Percentiles rank a stretch among this genome's conserved stretches.
These are phyloP conservation scores for Pascua guehoae DNA, from an alignment of 1,284 basidiomycete species.

Conservation along the genomic window DNA sequence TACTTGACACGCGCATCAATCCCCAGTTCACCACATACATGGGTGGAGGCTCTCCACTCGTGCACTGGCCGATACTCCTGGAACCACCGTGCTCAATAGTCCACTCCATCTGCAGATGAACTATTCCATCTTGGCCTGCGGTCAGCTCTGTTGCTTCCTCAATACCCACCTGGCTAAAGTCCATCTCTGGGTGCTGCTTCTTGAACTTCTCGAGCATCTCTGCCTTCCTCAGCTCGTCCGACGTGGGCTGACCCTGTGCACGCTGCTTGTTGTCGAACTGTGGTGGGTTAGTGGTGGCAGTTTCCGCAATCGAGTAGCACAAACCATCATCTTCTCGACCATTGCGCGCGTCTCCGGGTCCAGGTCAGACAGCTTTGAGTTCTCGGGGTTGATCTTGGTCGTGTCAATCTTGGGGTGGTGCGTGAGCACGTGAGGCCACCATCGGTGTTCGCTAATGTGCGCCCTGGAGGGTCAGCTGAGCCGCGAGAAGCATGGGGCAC, in stretches of 20 bases:
- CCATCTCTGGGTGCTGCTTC: conserved; percentile 83
- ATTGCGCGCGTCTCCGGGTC: conserved; percentile 77
- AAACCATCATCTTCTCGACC: conserved; percentile 99
- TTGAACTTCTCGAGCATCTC: conserved; percentile 89
- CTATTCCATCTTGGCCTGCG: conserved; percentile 21
- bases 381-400: conserved; percentile 90
- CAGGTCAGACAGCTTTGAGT: conserved; percentile 92
- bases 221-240: conserved; percentile 82
- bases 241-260: conserved; percentile 93
- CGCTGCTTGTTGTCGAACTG: conserved; percentile 98
- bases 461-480: conserved; percentile 20
- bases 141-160: neutral
- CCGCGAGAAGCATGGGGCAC: conserved; percentile 5
- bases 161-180: conserved; percentile 77
- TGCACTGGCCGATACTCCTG: too few species aligned
- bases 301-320: conserved; percentile 32
- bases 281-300: conserved; percentile 6
- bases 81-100: neutral
- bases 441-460: conserved; percentile 55
- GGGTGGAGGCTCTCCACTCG: too few species aligned
- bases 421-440: conserved; percentile 97
- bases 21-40: too few species aligned
- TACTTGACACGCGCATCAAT: too few species aligned
- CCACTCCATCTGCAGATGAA: too few species aligned
- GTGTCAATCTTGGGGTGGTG: conserved; percentile 97